Evolutionary conservation across 2,329 filamentous ascomycete genomes (phyloP), one percentile per base, ranked within the genome.

Genomic region (Chrysosphaeria jannelii): DNA sequence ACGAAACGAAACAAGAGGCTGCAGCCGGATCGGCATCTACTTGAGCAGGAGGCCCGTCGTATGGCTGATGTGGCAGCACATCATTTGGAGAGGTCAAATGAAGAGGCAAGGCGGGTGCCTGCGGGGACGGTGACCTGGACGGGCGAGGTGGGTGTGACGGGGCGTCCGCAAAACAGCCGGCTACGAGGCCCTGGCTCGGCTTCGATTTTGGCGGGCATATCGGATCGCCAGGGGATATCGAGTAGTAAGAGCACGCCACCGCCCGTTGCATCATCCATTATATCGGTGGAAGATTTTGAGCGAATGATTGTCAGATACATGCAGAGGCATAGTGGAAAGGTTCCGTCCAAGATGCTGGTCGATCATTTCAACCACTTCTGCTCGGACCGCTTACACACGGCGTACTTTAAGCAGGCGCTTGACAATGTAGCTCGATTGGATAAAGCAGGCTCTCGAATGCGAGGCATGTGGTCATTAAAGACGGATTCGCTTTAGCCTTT

Each of bases 101-200:
- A 79, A 36, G 55, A 67, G 14, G 76, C 79, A 3, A 56, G 63
- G 8, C 55, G 51, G 6, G 51, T 81, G 2, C 74, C 74, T 0
- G 66, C 76, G 15, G 81, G 81, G 6, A 76, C 72, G 0, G 74
- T 85, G 6, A 91, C 81, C 1, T 93, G 81, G 81, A 93, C 81
- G 0, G 81, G 85, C 2, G 62, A 71, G 34, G 63, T 71, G 22
- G 81, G 81, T 7, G 57, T 68, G 23, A 65, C 64, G 4, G 81
- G 79, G 2, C 54, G 71, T 17, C 70, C 71, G 1, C 46, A 42
- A 27, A 49, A 39, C 28, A 39, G 34, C 27, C 53, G 48, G 12
- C 53, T 47, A 19, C 44, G 36, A 15, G 43, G 42, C 8, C 53
- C 56, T 4, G 48, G 51, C 31, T 60, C 59, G 2, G 44, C 53